These are phyloP conservation scores for Pseudonitzschia pungens DNA, from an alignment of 108 stramenopile genomes.

Conservation along the genomic window DNA sequence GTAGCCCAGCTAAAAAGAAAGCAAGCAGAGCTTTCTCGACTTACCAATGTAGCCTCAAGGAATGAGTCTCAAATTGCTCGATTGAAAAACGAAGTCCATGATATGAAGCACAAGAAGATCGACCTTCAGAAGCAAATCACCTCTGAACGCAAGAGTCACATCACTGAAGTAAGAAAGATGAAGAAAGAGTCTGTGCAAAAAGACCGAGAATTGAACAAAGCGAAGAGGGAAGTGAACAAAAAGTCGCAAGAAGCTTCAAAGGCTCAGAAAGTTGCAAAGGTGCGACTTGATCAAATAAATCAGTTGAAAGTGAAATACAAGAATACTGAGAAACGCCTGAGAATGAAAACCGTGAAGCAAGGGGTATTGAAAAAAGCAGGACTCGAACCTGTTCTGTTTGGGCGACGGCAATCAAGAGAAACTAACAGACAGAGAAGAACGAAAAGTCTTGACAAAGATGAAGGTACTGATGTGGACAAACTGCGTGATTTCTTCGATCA, in stretches of 20 bases:
- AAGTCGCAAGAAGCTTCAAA: conserved; percentile 53
- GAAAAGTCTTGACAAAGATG: not conserved
- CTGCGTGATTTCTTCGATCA: conserved; percentile 57
- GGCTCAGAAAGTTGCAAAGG: conserved; percentile 64
- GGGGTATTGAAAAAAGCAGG: conserved; percentile 70
- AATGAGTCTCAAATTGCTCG: conserved; percentile 48
- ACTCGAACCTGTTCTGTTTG: conserved; percentile 58
- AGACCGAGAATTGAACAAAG: conserved; percentile 46
- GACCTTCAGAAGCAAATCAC: conserved; percentile 53
- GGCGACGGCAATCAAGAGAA: conserved; percentile 33
- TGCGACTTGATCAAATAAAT: conserved; percentile 40
- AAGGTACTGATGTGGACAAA: conserved; percentile 20
- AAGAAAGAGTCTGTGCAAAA: conserved; percentile 57
- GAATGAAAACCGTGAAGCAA: conserved; percentile 54
- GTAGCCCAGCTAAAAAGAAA: conserved; percentile 44
- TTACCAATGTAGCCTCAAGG: conserved; percentile 51
- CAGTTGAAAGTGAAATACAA: conserved; percentile 61
- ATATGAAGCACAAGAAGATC: conserved; percentile 55
- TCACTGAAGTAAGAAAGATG: conserved; percentile 41
- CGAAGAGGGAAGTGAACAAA: conserved; percentile 26
- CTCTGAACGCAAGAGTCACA: conserved; percentile 37
- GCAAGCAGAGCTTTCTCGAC: conserved; percentile 38
- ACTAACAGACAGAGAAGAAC: not conserved
- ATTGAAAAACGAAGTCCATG: conserved; percentile 37
- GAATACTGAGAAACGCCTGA: conserved; percentile 64